Base-by-base conservation (phyloP, 805 yeast genomes). In the Metschnikowia continentalis region DNA sequence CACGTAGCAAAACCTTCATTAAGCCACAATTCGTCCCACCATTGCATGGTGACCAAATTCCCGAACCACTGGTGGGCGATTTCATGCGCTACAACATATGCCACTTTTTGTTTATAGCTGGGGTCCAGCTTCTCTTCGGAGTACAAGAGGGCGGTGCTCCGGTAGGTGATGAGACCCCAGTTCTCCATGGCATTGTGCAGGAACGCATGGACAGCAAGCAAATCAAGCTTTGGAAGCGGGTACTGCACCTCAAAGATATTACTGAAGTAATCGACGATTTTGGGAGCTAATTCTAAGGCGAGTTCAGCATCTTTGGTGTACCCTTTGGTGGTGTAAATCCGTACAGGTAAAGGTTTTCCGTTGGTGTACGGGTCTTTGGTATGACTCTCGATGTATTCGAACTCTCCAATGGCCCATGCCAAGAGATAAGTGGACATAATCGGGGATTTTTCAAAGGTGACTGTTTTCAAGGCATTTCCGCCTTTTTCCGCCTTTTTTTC, bases 41-140 rank as follows among this genome's bases (percentile, higher is more conserved):
- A 89, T 61, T 86, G 83, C 96, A 88, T 89, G 43, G 96, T 89
- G 54, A 88, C 92, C 59, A 86, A 77, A 67, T 89, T 85, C 50
- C 96, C 96, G 62, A 88, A 89, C 96, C 96, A 89, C 65, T 89
- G 94, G 68, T 88, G 96, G 10, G 95, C 95, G 51, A 88, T 74
- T 69, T 88, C 96, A 69, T 89, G 96, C 52, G 86, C 84, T 30
- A 88, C 86, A 33, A 88, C 95, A 61, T 87, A 87, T 5, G 90
- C 84, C 32, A 88, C 94, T 54, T 85, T 84, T 64, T 83, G 82
- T 65, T 84, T 80, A 60, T 79, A 79, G 19, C 75, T 55, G 1
- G 73, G 69, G 60, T 77, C 83, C 1, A 82, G 77, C 26, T 68
- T 75, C 13, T 61, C 60, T 33, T 70, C 75, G 32, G 78, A 76